A percentile compares a stretch with the other conserved stretches of the same genome.
Evolutionary conservation across 2,329 filamentous ascomycete species (phyloP).

Genomic region (Penicillium expansum): DNA sequence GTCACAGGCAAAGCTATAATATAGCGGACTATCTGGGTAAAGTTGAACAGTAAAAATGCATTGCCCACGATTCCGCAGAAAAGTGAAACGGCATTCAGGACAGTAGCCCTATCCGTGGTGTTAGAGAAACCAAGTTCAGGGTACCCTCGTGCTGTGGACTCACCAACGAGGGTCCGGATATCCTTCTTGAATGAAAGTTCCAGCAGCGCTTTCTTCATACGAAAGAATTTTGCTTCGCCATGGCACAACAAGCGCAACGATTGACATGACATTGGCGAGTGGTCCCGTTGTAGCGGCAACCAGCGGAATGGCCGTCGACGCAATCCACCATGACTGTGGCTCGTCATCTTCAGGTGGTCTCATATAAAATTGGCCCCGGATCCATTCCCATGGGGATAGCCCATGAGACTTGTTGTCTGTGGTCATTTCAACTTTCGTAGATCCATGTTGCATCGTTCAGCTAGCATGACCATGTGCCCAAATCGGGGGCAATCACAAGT

Average conservation of each 20-base stretch:
- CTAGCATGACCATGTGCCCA: neutral
- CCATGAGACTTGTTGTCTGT: neutral
- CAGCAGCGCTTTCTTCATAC: conserved; percentile 48
- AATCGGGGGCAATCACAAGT: neutral
- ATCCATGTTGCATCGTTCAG: conserved; percentile 20
- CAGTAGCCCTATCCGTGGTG: conserved; percentile 56
- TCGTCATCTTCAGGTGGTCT: conserved; percentile 45
- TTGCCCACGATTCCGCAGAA: conserved; percentile 75
- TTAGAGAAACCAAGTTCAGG: neutral
- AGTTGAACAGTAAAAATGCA: conserved; percentile 79
- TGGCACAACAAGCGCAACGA: conserved; percentile 76
- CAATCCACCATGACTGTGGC: conserved; percentile 50
- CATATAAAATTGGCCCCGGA: conserved; percentile 31
- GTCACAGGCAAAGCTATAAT: conserved; percentile 78
- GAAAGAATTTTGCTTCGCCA: conserved; percentile 63
- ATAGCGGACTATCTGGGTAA: conserved; percentile 76
- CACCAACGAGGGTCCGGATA: conserved; percentile 70
- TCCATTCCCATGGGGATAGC: conserved; percentile 18
- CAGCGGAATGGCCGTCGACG: conserved; percentile 63
- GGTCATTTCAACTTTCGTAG: conserved; percentile 1
- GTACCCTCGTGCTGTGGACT: conserved; percentile 8
- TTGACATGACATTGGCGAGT: conserved; percentile 81
- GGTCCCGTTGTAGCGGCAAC: conserved; percentile 81
- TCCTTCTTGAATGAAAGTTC: conserved; percentile 49
- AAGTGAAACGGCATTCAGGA: conserved; percentile 75